phyloP scores from a whole-genome alignment of 179 eudicot genomes.

The Drosera spatulata region DNA sequence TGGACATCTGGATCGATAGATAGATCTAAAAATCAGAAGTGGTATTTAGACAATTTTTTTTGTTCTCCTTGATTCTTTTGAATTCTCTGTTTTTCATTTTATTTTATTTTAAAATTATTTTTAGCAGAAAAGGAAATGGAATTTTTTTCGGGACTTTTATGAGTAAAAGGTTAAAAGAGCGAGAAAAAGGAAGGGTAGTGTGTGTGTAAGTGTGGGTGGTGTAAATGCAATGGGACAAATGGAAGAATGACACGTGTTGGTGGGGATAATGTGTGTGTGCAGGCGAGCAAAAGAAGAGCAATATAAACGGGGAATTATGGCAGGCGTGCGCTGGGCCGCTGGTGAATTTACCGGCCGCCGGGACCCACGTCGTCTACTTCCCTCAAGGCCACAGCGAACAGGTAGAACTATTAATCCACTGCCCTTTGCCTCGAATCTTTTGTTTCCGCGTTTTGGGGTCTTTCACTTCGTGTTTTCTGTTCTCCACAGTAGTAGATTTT shows the following conservation, averaged over 20 bases:
- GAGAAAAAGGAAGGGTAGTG: not conserved
- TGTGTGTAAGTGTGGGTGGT: too few species aligned
- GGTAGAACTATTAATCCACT: constrained; percentile 13
- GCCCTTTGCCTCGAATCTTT: too few species aligned
- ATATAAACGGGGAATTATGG: constrained; percentile 85
- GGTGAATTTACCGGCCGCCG: constrained; percentile 88
- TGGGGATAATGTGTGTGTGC: constrained; percentile 4
- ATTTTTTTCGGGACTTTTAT: not conserved
- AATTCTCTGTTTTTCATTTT: not conserved
- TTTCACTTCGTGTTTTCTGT: too few species aligned
- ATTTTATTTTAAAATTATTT: not conserved
- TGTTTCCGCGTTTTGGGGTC: too few species aligned
- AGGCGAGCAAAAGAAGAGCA: constrained; percentile 56
- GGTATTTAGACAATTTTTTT: too few species aligned
- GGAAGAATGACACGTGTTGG: constrained; percentile 22
- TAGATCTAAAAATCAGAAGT: too few species aligned
- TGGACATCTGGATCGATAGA: too few species aligned
- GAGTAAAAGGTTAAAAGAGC: not conserved
- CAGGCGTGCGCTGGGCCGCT: constrained; percentile 99
- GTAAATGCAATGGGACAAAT: constrained; percentile 1
- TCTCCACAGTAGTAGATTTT: too few species aligned
- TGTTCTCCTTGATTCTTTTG: not conserved
- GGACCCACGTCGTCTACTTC: constrained; percentile 94
- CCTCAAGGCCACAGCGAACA: constrained; percentile 99
- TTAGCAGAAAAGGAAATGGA: not conserved